A percentile compares a stretch with the other conserved stretches of the same genome.
These are phyloP conservation scores for Fragaria iinumae DNA, from an alignment of 306 rosid species.

Conservation along the genomic window DNA sequence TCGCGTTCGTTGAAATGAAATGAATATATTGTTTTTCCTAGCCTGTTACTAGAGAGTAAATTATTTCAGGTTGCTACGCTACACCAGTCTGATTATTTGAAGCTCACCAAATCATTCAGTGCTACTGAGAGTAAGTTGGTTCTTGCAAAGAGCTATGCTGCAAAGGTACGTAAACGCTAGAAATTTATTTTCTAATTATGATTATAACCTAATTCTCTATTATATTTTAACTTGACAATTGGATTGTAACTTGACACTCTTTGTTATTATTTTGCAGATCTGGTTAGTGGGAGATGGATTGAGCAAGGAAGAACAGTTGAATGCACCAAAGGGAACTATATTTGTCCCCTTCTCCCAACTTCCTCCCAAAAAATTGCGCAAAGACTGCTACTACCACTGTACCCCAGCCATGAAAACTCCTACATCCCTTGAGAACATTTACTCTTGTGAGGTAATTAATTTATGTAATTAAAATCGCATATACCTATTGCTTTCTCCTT, in stretches of 20 bases:
- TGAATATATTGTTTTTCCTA: not conserved
- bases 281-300: conserved; percentile 73
- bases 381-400: conserved; percentile 62
- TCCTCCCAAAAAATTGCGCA: conserved; percentile 60
- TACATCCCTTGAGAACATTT: conserved; percentile 43
- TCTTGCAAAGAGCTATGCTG: conserved; percentile 36
- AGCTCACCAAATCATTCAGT: conserved; percentile 39
- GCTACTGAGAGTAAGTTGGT: conserved; percentile 31
- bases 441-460: conserved; percentile 79
- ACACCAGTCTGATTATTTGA: conserved; percentile 38
- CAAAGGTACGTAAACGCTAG: conserved; percentile 33
- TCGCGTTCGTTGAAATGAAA: not conserved
- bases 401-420: conserved; percentile 82
- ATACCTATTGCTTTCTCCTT: not conserved
- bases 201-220: not conserved
- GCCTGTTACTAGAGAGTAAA: not conserved
- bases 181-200: not conserved
- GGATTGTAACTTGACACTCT: too few relatives aligned
- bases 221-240: not conserved
- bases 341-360: conserved; percentile 71
- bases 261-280: conserved; percentile 25
- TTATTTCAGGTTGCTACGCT: conserved; percentile 43
- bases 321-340: conserved; percentile 65
- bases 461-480: too few relatives aligned
- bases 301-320: conserved; percentile 50